Evolutionary conservation across 805 yeast genomes (phyloP), one percentile per base, ranked within the genome.

Genomic region (Wickerhamomyces subpelliculosus): DNA sequence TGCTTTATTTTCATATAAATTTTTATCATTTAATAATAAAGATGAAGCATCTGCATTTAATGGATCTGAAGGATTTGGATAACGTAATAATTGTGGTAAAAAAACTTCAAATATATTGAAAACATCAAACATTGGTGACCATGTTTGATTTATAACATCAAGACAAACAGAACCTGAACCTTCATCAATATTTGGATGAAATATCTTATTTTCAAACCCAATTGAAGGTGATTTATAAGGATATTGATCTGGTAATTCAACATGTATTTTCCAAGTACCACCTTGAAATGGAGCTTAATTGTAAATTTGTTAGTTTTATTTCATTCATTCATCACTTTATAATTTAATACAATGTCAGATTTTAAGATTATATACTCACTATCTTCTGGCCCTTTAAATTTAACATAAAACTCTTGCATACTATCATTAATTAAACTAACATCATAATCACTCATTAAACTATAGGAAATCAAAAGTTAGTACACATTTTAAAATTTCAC

Each of bases 51-150:
- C 93, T 10, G 88, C 80, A 54, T 90, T 90, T 45, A 90, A 70
- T 1, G 98, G 98, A 58, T 90, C 98, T 12, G 90, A 69, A 2
- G 97, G 90, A 54, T 90, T 90, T 16, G 97, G 97, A 54, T 90
- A 93, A 39, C 89, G 75, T 44, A 90, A 67, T 41, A 90, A 65
- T 51, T 94, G 97, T 7, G 98, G 98, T 42, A 90, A 65, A 64
- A 90, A 93, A 56, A 86, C 81, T 54, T 90, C 97, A 57, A 93
- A 86, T 20, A 90, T 84, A 57, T 93, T 93, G 47, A 80, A 68
- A 47, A 93, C 72, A 39, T 93, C 97, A 67, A 88, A 90, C 87
- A 90, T 84, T 2, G 98, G 97, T 30, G 95, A 84, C 98, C 98
- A 90, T 1, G 97, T 87, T 56, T 90, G 96, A 58, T 90, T 90